Conservation (phyloP, 1,139 yeast genomes). For the Torulaspora pretoriensis region DNA sequence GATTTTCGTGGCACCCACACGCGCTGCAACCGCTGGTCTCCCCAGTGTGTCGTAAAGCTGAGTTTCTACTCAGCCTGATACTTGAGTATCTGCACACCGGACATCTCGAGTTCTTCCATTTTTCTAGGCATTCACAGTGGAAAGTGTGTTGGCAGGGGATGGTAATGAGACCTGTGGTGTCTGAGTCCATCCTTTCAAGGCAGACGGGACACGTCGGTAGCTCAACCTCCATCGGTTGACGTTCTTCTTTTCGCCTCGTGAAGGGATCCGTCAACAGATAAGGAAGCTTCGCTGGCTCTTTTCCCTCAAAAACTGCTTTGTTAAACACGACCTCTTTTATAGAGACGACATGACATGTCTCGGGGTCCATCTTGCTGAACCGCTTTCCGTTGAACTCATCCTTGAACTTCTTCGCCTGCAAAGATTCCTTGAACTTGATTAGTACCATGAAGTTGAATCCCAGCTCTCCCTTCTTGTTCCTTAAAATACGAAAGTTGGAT, state of each 20-base stretch:
- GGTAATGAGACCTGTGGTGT: conserved; percentile 75
- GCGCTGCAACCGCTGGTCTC: conserved; percentile 28
- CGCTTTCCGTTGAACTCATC: conserved; percentile 64
- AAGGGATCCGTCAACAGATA: conserved; percentile 74
- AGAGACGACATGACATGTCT: conserved; percentile 71
- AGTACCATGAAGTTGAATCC: conserved; percentile 62
- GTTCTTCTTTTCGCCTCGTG: conserved; percentile 19
- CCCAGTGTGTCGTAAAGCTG: conserved; percentile 38
- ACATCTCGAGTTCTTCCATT: conserved; percentile 89
- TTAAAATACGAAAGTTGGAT: conserved; percentile 68
- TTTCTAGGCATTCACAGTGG: conserved; percentile 82
- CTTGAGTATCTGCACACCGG: conserved; percentile 85
- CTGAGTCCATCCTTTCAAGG: conserved; percentile 81
- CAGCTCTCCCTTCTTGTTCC: conserved; percentile 57
- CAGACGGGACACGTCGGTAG: conserved; percentile 94
- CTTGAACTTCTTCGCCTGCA: conserved; percentile 60
- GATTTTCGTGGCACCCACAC: conserved; percentile 62
- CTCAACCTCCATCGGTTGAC: conserved; percentile 44
- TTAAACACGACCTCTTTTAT: conserved; percentile 51
- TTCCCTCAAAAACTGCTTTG: conserved; percentile 30
- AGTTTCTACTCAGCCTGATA: conserved; percentile 27
- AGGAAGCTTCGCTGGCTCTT: conserved; percentile 44
- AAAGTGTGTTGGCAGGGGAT: conserved; percentile 93
- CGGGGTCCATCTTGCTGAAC: conserved; percentile 87
- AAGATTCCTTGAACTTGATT: conserved; percentile 60